Evolutionary conservation across 495 filamentous ascomycete species (phyloP).

Genomic region (Hyaloscypha hepaticicola): DNA sequence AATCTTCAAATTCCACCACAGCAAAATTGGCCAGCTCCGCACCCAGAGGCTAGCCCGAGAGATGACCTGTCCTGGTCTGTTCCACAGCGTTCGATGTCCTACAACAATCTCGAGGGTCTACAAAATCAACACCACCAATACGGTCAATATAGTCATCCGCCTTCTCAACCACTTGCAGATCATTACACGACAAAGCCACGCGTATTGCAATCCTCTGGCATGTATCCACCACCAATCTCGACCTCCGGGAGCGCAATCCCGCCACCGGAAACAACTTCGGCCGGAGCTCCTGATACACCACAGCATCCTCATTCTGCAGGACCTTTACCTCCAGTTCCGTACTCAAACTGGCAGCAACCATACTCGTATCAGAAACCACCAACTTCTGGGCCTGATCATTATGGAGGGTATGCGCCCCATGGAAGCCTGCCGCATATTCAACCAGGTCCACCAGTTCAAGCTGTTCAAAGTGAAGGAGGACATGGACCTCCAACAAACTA

Average conservation of each 20-base stretch:
- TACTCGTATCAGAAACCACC: conserved; percentile 30
- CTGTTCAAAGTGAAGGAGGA: neutral
- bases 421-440: conserved; percentile 13
- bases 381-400: conserved; percentile 18
- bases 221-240: conserved; percentile 31
- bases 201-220: conserved; percentile 22
- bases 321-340: conserved; percentile 21
- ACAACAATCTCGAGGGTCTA: conserved; percentile 31
- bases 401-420: conserved; percentile 23
- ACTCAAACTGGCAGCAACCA: conserved; percentile 28
- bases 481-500: conserved; percentile 15
- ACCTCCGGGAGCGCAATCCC: conserved; percentile 15
- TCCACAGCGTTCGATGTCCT: conserved; percentile 34
- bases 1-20: conserved; percentile 25
- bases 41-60: conserved; percentile 27
- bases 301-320: conserved; percentile 25
- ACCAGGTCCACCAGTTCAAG: neutral
- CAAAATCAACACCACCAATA: conserved; percentile 24
- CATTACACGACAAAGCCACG: conserved; percentile 29
- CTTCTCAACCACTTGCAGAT: conserved; percentile 13
- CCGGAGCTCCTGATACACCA: conserved; percentile 4
- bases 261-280: conserved; percentile 10
- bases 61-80: conserved; percentile 32
- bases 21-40: conserved; percentile 29
- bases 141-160: conserved; percentile 16